These are phyloP conservation scores for Pholiota adiposa DNA, from an alignment of 1,284 basidiomycete genomes.

Conservation along the genomic window DNA sequence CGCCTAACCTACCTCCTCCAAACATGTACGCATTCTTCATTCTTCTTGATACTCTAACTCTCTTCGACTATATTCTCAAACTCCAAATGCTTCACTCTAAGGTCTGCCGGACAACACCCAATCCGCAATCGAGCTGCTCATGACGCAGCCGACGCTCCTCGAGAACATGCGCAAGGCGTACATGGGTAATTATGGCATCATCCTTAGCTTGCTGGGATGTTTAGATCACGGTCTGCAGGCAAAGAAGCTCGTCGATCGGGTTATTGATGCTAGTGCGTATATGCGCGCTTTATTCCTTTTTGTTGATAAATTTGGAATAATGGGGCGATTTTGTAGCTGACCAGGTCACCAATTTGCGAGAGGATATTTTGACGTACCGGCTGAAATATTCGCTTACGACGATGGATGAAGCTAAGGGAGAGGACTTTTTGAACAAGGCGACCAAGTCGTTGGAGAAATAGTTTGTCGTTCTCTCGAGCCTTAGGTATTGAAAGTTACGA, in stretches of 20 bases:
- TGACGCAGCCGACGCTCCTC: constrained; percentile 78
- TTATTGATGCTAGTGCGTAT: constrained; percentile 85
- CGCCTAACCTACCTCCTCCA: constrained; percentile 87
- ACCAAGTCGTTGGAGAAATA: constrained; percentile 82
- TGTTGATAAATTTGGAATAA: too few species aligned
- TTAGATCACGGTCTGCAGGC: constrained; percentile 82
- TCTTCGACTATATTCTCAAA: too few species aligned
- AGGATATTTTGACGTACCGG: constrained; percentile 84
- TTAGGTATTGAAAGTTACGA: not conserved
- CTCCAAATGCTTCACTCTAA: constrained; percentile 32
- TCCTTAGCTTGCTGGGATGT: constrained; percentile 88
- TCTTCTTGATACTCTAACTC: too few species aligned
- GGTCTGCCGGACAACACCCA: constrained; percentile 68
- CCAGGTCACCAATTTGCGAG: constrained; percentile 88
- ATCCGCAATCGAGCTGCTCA: constrained; percentile 83
- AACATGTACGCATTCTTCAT: constrained; percentile 54
- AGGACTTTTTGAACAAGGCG: constrained; percentile 63
- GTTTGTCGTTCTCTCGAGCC: constrained; percentile 37
- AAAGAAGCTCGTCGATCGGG: constrained; percentile 86
- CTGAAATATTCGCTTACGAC: constrained; percentile 85
- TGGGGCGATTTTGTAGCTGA: constrained; percentile 53
- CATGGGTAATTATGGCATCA: constrained; percentile 88
- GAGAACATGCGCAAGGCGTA: constrained; percentile 87
- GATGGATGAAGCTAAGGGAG: constrained; percentile 68
- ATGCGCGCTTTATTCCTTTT: too few species aligned